Percentiles rank a stretch among this genome's conserved stretches.
These are phyloP conservation scores for Candida hispaniensis DNA, from an alignment of 805 yeast genomes.

Conservation along the genomic window DNA sequence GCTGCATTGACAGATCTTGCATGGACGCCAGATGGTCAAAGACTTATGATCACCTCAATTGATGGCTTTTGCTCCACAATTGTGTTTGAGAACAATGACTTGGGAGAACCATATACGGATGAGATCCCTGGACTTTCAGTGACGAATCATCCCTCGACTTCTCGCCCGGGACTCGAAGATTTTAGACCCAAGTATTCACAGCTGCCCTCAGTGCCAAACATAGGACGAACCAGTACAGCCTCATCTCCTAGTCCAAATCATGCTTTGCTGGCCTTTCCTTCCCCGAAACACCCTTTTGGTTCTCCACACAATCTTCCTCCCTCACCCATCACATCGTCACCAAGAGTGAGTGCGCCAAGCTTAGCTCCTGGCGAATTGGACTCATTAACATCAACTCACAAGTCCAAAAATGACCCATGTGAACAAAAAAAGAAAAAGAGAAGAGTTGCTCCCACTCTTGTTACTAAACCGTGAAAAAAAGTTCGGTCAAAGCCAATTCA, in stretches of 20 bases:
- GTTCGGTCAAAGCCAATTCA: too few species aligned
- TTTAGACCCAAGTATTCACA: slow-evolving; percentile 12
- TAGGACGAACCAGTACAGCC: slow-evolving; percentile 4
- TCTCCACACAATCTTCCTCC: slow-evolving; percentile 16
- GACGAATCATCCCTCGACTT: slow-evolving; percentile 1
- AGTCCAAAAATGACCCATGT: slow-evolving; percentile 1
- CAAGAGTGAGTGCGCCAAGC: slow-evolving; percentile 3
- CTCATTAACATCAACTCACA: slow-evolving; percentile 10
- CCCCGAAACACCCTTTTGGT: slow-evolving; percentile 18
- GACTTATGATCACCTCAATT: slow-evolving; percentile 66
- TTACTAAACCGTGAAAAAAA: too few species aligned
- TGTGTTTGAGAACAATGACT: slow-evolving; percentile 39
- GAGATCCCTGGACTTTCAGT: slow-evolving; percentile 2
- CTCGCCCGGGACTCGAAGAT: slow-evolving; percentile 1
- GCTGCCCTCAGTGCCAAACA: slow-evolving; percentile 15
- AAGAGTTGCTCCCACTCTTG: slow-evolving; percentile 31
- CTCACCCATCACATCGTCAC: slow-evolving; percentile 13
- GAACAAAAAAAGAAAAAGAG: slow-evolving; percentile 27
- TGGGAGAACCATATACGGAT: slow-evolving; percentile 37
- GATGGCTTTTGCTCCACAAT: slow-evolving; percentile 86
- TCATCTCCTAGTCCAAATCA: slow-evolving; percentile 2
- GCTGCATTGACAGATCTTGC: slow-evolving; percentile 77
- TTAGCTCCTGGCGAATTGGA: slow-evolving; percentile 6
- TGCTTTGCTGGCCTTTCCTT: slow-evolving; percentile 13
- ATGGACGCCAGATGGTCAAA: slow-evolving; percentile 72